Base-by-base conservation (phyloP, 2,329 filamentous ascomycete species). In the Metarhizium rileyi region DNA sequence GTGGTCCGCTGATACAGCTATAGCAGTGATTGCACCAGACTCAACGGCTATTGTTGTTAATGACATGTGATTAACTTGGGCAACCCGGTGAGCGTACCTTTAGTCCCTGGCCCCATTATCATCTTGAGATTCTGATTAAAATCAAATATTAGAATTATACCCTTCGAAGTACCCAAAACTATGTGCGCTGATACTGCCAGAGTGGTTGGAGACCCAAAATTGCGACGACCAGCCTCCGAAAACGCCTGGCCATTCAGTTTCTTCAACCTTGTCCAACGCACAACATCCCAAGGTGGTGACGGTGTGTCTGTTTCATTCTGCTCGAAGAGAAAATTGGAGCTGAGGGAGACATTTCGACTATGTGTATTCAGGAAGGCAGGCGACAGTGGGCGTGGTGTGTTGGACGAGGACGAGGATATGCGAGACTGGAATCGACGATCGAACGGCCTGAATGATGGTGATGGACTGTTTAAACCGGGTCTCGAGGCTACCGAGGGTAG, bases 101-200 rank as follows among this genome's bases (percentile, higher is more conserved):
- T 95, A 1, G 90, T 95, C 30, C 91, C 90, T 28, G 87, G 86
- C 2, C 93, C 93, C 55, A 98, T 89, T 51, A 97, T 95, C 59
- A 87, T 84, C 68, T 95, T 96, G 50, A 97, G 72, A 57, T 87
- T 93, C 68, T 98, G 93, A 65, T 94, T 89, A 66, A 96, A 97
- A 71, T 98, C 94, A 70, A 98, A 98, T 52, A 97, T 83, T 63
- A 98, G 73, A 50, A 97, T 86, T 66, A 96, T 84, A 48, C 94
- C 93, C 67, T 95, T 97, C 3, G 89, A 87, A 1, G 94, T 98
- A 25, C 93, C 93, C 48, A 98, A 70, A 14, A 90, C 87, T 59
- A 98, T 94, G 8, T 84, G 83, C 3, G 90, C 87, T 55, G 91
- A 90, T 44, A 96, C 86, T 38, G 85, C 84, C 60, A 97, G 77